Percentiles rank a stretch among this genome's conserved stretches.
Conservation (phyloP, 768 basidiomycete species). For the Sistotremastrum suecicum region DNA sequence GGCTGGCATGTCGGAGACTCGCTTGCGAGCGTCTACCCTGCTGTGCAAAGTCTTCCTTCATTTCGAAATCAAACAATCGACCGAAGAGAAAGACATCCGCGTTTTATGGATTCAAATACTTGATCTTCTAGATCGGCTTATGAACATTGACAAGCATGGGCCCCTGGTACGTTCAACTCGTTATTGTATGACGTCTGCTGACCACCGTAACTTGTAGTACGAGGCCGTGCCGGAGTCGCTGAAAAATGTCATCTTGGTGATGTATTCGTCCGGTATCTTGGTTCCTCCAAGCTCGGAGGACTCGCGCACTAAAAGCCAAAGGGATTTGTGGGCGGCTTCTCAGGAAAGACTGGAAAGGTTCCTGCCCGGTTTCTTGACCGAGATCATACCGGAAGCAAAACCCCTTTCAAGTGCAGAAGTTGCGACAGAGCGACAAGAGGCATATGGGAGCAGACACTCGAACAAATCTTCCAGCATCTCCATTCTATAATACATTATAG, state of each 20-base stretch:
- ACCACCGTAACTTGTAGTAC: conserved; percentile 34
- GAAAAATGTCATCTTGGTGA: conserved; percentile 92
- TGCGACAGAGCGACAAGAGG: not conserved
- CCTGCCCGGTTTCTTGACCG: conserved; percentile 76
- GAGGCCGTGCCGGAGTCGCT: conserved; percentile 94
- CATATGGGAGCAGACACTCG: not conserved
- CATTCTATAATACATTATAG: not conserved
- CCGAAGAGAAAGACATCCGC: conserved; percentile 44
- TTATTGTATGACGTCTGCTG: not conserved
- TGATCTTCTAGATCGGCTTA: conserved; percentile 78
- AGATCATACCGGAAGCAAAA: conserved; percentile 39
- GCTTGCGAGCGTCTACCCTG: conserved; percentile 75
- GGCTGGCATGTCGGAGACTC: conserved; percentile 80
- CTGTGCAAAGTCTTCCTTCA: conserved; percentile 95
- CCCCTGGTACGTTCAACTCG: conserved; percentile 51
- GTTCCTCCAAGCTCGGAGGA: conserved; percentile 46
- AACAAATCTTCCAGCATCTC: not conserved
- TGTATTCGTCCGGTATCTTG: conserved; percentile 81
- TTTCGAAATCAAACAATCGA: conserved; percentile 62
- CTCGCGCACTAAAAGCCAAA: conserved; percentile 42
- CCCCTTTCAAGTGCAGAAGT: not conserved
- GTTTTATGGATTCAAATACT: conserved; percentile 82
- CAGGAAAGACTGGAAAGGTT: conserved; percentile 82
- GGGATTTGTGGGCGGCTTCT: conserved; percentile 72
- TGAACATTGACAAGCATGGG: conserved; percentile 73